Percentiles rank a stretch among this genome's conserved stretches.
phyloP scores from a whole-genome alignment of 208 protist genomes.

The Blechomonas ayalai region DNA sequence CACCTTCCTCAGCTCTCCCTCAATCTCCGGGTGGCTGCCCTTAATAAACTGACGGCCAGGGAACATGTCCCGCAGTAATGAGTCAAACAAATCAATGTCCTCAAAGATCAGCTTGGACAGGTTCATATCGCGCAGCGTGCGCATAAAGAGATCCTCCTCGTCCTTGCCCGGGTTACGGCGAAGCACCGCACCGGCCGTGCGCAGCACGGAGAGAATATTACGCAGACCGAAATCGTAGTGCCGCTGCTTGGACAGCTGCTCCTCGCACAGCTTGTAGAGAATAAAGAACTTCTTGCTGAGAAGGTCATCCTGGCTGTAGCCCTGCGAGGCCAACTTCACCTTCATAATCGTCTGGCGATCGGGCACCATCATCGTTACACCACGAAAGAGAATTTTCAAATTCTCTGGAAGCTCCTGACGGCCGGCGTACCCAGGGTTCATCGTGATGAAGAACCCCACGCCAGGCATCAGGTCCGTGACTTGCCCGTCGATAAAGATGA shows the following conservation, averaged over 20 bases:
- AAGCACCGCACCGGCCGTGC: slow-evolving; percentile 91
- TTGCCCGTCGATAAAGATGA: slow-evolving; percentile 92
- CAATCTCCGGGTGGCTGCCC: slow-evolving; percentile 88
- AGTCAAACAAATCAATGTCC: slow-evolving; percentile 96
- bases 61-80: slow-evolving; percentile 93
- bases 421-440: slow-evolving; percentile 98
- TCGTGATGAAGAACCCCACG: slow-evolving; percentile 97
- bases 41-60: slow-evolving; percentile 89
- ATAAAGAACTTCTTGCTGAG: slow-evolving; percentile 94
- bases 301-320: slow-evolving; percentile 90
- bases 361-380: slow-evolving; percentile 99
- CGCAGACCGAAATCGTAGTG: slow-evolving; percentile 98
- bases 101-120: slow-evolving; percentile 96
- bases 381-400: slow-evolving; percentile 97
- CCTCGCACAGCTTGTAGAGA: slow-evolving; percentile 94
- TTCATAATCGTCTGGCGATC: slow-evolving; percentile 97
- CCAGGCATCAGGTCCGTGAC: slow-evolving; percentile 87
- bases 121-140: slow-evolving; percentile 97
- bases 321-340: slow-evolving; percentile 91
- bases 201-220: slow-evolving; percentile 97
- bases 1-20: slow-evolving; percentile 84
- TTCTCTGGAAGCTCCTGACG: slow-evolving; percentile 98
- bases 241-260: slow-evolving; percentile 97
- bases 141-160: slow-evolving; percentile 95
- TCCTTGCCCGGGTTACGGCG: slow-evolving; percentile 81